These are phyloP conservation scores for Thalia dealbata DNA, from an alignment of 176 grass and related monocot genomes.

Conservation along the genomic window DNA sequence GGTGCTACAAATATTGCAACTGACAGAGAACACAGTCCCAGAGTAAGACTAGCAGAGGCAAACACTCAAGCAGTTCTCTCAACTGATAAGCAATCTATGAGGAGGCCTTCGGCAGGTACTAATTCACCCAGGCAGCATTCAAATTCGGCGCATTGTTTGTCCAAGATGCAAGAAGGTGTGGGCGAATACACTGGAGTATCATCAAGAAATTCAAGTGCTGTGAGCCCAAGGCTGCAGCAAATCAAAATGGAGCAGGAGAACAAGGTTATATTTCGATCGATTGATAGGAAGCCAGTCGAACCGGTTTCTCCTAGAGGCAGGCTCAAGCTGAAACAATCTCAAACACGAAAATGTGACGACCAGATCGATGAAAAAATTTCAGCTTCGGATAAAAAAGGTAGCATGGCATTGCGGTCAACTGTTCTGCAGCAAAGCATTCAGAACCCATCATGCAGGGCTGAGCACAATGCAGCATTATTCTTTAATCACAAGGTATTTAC, in stretches of 20 bases:
- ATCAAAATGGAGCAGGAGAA: slow-evolving; percentile 51
- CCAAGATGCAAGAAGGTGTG: background rate
- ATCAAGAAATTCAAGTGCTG: slow-evolving; percentile 30
- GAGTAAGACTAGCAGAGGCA: background rate
- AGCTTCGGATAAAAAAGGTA: slow-evolving; percentile 25
- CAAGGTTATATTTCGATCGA: slow-evolving; percentile 13
- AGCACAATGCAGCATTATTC: background rate
- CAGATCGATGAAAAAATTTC: slow-evolving; percentile 16
- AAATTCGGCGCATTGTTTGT: background rate
- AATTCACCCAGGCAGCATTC: background rate
- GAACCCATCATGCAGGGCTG: background rate
- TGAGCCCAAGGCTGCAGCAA: slow-evolving; percentile 50
- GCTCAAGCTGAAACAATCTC: slow-evolving; percentile 42
- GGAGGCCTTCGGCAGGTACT: background rate
- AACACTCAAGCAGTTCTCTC: background rate
- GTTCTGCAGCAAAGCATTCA: slow-evolving; percentile 25
- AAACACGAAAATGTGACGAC: slow-evolving; percentile 17
- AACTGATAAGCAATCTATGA: slow-evolving; percentile 6
- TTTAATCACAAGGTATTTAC: slow-evolving; percentile 53
- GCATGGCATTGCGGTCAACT: slow-evolving; percentile 26
- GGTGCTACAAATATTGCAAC: slow-evolving; percentile 23
- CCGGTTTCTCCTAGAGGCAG: slow-evolving; percentile 56
- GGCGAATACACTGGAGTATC: slow-evolving; percentile 34
- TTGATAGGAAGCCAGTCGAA: slow-evolving; percentile 39
- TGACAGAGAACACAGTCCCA: slow-evolving; percentile 16